Percentiles rank a stretch among this genome's conserved stretches.
Conservation (phyloP, 2,329 filamentous ascomycete species). For the Fusarium napiforme region DNA sequence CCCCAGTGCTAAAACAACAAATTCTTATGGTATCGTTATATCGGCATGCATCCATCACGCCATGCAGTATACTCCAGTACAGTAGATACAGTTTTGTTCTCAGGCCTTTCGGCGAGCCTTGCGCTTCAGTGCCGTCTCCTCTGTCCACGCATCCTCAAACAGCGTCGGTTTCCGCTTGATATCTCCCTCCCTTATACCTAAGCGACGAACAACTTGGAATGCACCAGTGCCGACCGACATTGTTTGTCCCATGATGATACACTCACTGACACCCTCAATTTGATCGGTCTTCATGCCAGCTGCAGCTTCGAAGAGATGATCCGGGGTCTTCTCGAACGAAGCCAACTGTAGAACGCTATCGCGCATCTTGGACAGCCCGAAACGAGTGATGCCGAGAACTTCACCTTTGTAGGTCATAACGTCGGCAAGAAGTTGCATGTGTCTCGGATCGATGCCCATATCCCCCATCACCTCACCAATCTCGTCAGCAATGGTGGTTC, state of each 20-base stretch:
- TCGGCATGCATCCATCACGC: slow-evolving; percentile 5
- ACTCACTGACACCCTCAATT: slow-evolving; percentile 94
- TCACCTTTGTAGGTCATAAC: slow-evolving; percentile 99
- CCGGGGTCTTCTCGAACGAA: slow-evolving; percentile 97
- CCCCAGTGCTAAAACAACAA: not conserved
- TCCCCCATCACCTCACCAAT: slow-evolving; percentile 89
- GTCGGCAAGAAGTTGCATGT: slow-evolving; percentile 97
- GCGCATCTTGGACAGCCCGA: slow-evolving; percentile 95
- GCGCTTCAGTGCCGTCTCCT: slow-evolving; percentile 39
- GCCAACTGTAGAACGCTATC: slow-evolving; percentile 94
- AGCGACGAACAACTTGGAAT: slow-evolving; percentile 84
- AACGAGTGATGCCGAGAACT: slow-evolving; percentile 94
- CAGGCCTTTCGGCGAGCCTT: slow-evolving; percentile 33
- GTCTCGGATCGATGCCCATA: slow-evolving; percentile 96
- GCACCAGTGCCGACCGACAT: slow-evolving; percentile 92
- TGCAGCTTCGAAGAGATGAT: slow-evolving; percentile 95
- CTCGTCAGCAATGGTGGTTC: slow-evolving; percentile 87
- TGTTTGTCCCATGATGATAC: slow-evolving; percentile 98
- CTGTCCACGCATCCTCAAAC: slow-evolving; percentile 76
- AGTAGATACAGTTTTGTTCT: not conserved
- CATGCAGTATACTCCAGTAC: not conserved
- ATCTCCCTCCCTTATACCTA: slow-evolving; percentile 73
- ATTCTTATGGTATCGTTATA: slow-evolving; percentile 25
- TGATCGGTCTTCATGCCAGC: slow-evolving; percentile 90
- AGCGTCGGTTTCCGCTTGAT: slow-evolving; percentile 68